Base-by-base conservation (phyloP, 148 eudicot species). In the Polygonum maritimum region DNA sequence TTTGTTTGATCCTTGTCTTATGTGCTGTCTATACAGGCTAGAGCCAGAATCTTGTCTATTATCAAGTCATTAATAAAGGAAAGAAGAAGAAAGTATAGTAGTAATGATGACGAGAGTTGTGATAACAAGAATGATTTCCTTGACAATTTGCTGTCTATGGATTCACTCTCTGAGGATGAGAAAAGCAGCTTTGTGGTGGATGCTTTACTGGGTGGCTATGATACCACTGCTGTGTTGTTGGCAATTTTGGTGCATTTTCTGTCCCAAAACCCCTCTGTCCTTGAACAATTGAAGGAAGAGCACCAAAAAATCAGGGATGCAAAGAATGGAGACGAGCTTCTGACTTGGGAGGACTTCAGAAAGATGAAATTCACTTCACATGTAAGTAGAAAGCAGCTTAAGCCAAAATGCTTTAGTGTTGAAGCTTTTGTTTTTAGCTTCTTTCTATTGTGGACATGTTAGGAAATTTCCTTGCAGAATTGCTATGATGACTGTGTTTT, bases 111-210 rank as follows among this genome's bases (percentile, higher is more conserved):
- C 40, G 52, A 26, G 55, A 72, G 73, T 76, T 72, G 74, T 75
- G 67, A 54, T 10, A 7, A 7, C 38, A 82, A 77, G 72, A 78
- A 76, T 84, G 92, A 88, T 79, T 88, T 88, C 75, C 86, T 88
- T 69, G 89, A 88, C 77, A 85, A 83, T 65, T 86, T 88, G 71
- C 47, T 88, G 8, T 33, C 78, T 74, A 82, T 85, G 49, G 88
- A 88, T 74, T 76, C 88, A 81, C 80, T 88, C 80, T 83, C 89
- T 71, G 87, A 85, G 75, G 92, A 86, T 80, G 92, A 88, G 80
- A 88, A 88, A 86, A 87, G 86, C 73, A 88, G 92, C 70, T 88
- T 86, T 80, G 89, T 85, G 73, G 80, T 88, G 82, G 92, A 88
- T 83, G 83, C 92, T 74, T 82, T 88, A 49, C 84, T 88, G 70